phyloP scores from a whole-genome alignment of 805 yeast species.

The Jamesozyma piceae region DNA sequence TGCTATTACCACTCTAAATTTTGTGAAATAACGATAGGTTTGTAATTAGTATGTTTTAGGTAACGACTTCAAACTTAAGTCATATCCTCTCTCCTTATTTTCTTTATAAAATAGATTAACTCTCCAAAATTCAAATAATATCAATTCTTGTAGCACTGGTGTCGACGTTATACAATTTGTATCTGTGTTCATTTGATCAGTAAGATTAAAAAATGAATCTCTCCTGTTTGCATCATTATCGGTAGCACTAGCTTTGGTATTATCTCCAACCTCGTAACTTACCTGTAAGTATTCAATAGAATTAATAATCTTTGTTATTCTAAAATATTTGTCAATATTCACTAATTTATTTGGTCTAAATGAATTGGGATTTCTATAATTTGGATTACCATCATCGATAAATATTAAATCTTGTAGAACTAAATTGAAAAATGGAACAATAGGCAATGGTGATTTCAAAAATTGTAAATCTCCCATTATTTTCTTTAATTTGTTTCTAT shows the following conservation, averaged over 20 bases:
- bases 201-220: slow-evolving; percentile 22
- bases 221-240: slow-evolving; percentile 13
- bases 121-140: slow-evolving; percentile 61
- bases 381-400: slow-evolving; percentile 73
- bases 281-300: slow-evolving; percentile 63
- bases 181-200: slow-evolving; percentile 21
- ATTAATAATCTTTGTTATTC: slow-evolving; percentile 55
- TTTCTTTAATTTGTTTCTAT: slow-evolving; percentile 52
- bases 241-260: slow-evolving; percentile 1
- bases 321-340: slow-evolving; percentile 65
- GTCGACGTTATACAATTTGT: slow-evolving; percentile 28
- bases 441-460: slow-evolving; percentile 38
- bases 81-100: slow-evolving; percentile 66
- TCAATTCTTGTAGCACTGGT: slow-evolving; percentile 38
- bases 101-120: slow-evolving; percentile 49
- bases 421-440: slow-evolving; percentile 67
- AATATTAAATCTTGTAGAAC: slow-evolving; percentile 73
- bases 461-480: slow-evolving; percentile 36
- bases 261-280: slow-evolving; percentile 33
- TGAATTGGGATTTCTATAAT: slow-evolving; percentile 49
- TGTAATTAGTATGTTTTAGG: slow-evolving; percentile 9
- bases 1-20: neutral
- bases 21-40: too few relatives aligned
- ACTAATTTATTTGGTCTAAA: slow-evolving; percentile 43
- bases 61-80: slow-evolving; percentile 48